These are phyloP conservation scores for Dysphania ambrosioides DNA, from an alignment of 148 eudicot species.

Conservation along the genomic window DNA sequence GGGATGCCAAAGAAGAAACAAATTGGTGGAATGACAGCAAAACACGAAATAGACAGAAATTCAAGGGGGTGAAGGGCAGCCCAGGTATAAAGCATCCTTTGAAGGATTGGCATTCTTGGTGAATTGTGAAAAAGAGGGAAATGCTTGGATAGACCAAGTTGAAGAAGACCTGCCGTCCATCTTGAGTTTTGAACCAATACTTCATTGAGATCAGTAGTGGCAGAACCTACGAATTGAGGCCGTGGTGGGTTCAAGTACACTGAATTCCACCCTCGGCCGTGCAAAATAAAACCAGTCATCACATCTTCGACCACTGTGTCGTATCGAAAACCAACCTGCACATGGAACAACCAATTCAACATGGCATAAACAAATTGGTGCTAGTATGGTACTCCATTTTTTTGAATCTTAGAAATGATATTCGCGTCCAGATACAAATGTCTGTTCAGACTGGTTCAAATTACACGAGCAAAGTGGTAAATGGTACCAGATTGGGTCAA, in stretches of 20 bases:
- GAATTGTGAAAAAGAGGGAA: slow-evolving; percentile 39
- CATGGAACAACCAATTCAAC: not conserved
- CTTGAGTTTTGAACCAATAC: slow-evolving; percentile 38
- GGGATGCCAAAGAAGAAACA: slow-evolving; percentile 43
- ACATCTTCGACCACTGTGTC: slow-evolving; percentile 43
- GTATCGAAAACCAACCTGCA: slow-evolving; percentile 56
- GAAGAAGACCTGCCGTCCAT: slow-evolving; percentile 39
- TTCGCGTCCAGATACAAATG: not conserved
- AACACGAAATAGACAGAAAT: slow-evolving; percentile 27
- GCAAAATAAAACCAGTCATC: slow-evolving; percentile 44
- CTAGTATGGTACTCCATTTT: not conserved
- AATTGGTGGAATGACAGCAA: slow-evolving; percentile 35
- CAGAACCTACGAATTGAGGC: slow-evolving; percentile 52
- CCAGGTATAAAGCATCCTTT: slow-evolving; percentile 38
- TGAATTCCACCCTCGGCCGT: slow-evolving; percentile 52
- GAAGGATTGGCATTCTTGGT: slow-evolving; percentile 34
- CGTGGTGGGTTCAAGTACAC: slow-evolving; percentile 41
- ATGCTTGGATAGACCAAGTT: slow-evolving; percentile 34
- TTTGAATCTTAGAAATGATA: not conserved
- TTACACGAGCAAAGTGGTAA: not conserved
- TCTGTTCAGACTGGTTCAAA: not conserved
- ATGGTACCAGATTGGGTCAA: not conserved
- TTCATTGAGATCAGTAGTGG: slow-evolving; percentile 42
- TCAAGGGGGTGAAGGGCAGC: slow-evolving; percentile 20
- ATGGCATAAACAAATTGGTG: not conserved